Evolutionary conservation across 768 basidiomycete genomes (phyloP).

Genomic region (Lactarius vividus): DNA sequence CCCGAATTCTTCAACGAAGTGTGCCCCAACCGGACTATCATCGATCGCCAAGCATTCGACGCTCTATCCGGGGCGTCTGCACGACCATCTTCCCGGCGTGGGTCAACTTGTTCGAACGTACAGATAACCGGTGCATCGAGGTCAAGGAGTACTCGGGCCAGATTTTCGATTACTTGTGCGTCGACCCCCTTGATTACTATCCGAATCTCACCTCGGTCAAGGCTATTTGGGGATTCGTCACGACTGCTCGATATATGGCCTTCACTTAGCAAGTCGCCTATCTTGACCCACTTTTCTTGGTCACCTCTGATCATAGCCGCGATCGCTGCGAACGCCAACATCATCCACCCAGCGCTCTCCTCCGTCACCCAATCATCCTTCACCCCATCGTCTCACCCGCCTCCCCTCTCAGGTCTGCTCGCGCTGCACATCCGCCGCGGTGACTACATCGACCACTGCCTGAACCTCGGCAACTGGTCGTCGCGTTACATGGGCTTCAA

Average conservation of each 20-base stretch:
- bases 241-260: constrained; percentile 39
- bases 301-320: constrained; percentile 37
- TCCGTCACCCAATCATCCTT: constrained; percentile 9
- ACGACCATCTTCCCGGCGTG: constrained; percentile 38
- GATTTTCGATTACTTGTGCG: constrained; percentile 41
- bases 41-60: constrained; percentile 35
- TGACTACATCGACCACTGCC: constrained; percentile 46
- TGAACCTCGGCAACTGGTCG: constrained; percentile 35
- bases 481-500: constrained; percentile 46
- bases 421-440: constrained; percentile 51
- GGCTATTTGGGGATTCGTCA: constrained; percentile 36
- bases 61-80: constrained; percentile 32
- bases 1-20: constrained; percentile 40
- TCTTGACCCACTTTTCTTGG: constrained; percentile 40
- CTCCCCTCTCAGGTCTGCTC: constrained; percentile 41
- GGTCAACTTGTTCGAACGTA: constrained; percentile 36
- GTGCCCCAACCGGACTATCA: constrained; percentile 39
- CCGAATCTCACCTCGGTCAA: constrained; percentile 21
- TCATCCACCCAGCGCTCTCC: constrained; percentile 23
- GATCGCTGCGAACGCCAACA: constrained; percentile 33
- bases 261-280: constrained; percentile 35
- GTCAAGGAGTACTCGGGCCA: constrained; percentile 35
- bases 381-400: constrained; percentile 14
- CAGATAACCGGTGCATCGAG: constrained; percentile 43
- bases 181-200: not conserved